A percentile compares a stretch with the other conserved stretches of the same genome.
These are phyloP conservation scores for Chloris gayana DNA, from an alignment of 176 grass and related monocot genomes.

Conservation along the genomic window DNA sequence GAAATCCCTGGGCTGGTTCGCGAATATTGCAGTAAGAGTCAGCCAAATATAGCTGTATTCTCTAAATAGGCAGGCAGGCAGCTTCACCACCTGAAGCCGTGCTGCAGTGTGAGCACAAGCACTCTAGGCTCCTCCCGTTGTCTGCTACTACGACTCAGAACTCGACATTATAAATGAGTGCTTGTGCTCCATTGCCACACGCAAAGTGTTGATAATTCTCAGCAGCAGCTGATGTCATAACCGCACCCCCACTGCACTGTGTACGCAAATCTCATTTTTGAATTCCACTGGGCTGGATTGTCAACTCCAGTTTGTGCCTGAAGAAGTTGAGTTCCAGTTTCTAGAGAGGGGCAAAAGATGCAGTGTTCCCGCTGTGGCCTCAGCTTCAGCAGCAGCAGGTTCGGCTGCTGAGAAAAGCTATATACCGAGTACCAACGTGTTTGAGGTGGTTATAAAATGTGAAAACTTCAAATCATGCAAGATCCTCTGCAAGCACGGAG, in stretches of 20 bases:
- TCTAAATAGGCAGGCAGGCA: background rate
- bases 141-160: background rate
- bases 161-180: background rate
- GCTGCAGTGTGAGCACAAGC: conserved; percentile 21
- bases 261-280: background rate
- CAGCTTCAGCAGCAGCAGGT: background rate
- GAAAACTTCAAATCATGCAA: background rate
- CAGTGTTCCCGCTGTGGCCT: no score
- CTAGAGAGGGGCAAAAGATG: no score
- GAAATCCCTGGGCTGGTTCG: conserved; percentile 35
- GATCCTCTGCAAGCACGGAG: background rate
- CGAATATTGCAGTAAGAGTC: conserved; percentile 30
- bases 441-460: background rate
- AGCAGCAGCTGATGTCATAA: background rate
- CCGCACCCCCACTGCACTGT: background rate
- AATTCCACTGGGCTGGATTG: background rate
- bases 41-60: conserved; percentile 28
- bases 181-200: background rate
- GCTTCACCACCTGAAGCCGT: background rate
- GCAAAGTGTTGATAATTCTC: background rate
- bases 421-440: no score
- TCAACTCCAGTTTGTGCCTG: background rate
- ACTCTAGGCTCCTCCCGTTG: background rate
- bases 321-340: background rate
- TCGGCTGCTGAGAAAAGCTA: background rate